phyloP scores from a whole-genome alignment of 1,139 yeast species.

The Sugiyamaella pinicola region DNA sequence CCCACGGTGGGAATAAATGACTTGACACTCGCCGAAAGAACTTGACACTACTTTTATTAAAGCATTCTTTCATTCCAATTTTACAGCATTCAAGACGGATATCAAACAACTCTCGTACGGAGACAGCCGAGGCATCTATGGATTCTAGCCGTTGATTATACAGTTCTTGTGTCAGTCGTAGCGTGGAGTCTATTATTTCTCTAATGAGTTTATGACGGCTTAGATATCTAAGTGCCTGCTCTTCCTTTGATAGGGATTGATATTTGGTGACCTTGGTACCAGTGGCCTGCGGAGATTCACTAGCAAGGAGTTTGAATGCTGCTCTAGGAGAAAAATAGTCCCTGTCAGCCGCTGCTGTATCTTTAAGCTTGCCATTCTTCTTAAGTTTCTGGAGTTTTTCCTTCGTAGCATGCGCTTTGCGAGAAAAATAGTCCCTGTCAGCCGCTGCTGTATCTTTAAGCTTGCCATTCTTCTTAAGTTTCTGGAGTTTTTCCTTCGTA shows the following conservation, averaged over 20 bases:
- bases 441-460: too few relatives aligned
- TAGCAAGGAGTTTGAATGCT: slow-evolving; percentile 7
- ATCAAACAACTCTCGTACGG: background rate
- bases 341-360: background rate
- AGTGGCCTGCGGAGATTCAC: background rate
- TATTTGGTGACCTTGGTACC: slow-evolving; percentile 7
- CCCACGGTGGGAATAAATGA: slow-evolving; percentile 4
- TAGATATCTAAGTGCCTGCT: slow-evolving; percentile 3
- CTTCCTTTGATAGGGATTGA: background rate
- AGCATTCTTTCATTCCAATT: background rate
- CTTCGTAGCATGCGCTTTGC: background rate
- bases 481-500: too few relatives aligned
- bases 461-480: too few relatives aligned
- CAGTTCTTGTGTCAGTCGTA: background rate
- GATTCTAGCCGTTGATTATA: background rate
- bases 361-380: too few relatives aligned
- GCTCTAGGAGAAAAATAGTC: background rate
- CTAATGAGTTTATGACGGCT: slow-evolving; percentile 8
- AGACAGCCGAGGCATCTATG: background rate
- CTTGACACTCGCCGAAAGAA: slow-evolving; percentile 4
- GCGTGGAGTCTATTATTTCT: background rate
- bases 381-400: too few relatives aligned
- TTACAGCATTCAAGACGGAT: slow-evolving; percentile 6
- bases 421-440: background rate
- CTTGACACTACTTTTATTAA: slow-evolving; percentile 1